Evolutionary conservation across 371 early-diverging fungal species (phyloP).

Genomic region (Apophysomyces elegans): DNA sequence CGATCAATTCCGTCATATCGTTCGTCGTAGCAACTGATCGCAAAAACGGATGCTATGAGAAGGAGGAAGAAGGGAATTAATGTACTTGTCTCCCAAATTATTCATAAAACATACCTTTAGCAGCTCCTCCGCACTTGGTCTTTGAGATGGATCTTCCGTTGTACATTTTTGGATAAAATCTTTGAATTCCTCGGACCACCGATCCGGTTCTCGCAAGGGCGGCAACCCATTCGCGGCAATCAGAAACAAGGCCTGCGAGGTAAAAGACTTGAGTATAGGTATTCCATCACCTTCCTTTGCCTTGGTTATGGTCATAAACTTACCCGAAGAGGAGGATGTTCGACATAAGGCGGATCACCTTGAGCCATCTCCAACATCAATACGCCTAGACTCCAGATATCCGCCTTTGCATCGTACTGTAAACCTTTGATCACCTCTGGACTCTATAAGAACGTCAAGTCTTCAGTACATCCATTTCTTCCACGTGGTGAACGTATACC

Average conservation of each 20-base stretch:
- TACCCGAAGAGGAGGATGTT: constrained; percentile 67
- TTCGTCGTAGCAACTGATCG: constrained; percentile 32
- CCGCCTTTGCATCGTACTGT: constrained; percentile 81
- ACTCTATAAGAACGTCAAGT: constrained; percentile 42
- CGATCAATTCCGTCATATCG: constrained; percentile 29
- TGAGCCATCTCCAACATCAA: constrained; percentile 85
- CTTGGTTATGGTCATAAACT: constrained; percentile 10
- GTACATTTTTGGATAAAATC: constrained; percentile 51
- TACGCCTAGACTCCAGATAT: constrained; percentile 90
- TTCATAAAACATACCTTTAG: constrained; percentile 34
- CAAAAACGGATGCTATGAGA: constrained; percentile 42
- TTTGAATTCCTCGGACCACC: constrained; percentile 46
- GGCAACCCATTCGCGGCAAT: constrained; percentile 61
- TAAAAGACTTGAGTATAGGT: not conserved
- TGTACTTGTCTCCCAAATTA: not conserved
- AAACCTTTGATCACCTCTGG: constrained; percentile 89
- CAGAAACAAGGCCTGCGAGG: constrained; percentile 49
- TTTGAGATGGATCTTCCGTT: constrained; percentile 18
- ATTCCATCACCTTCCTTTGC: not conserved
- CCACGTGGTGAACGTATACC: constrained; percentile 30
- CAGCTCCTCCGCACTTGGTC: constrained; percentile 48
- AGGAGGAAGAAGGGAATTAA: not conserved
- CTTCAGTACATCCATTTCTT: not conserved
- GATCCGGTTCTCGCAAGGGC: constrained; percentile 40
- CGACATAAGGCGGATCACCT: constrained; percentile 77